Percentiles rank a stretch among this genome's conserved stretches.
Conservation (phyloP, 345 rosid species). For the Brassica juncea region DNA sequence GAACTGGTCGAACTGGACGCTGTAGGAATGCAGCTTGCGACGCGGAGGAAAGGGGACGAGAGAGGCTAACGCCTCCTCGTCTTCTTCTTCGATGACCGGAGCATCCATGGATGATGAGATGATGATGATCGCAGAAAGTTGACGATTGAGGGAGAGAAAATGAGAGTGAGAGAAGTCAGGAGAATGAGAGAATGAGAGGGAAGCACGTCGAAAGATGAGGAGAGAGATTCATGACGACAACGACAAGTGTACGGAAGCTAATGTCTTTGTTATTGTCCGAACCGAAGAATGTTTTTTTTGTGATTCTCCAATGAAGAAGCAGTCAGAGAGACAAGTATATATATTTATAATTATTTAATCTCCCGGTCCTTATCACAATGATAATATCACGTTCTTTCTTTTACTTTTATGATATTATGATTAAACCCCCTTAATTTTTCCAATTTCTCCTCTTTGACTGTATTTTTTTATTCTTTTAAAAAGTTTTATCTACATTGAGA, state of each 20-base stretch:
- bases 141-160: background rate
- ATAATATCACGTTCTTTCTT: background rate
- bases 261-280: background rate
- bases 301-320: slow-evolving; percentile 23
- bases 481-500: no score
- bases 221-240: slow-evolving; percentile 29
- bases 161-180: background rate
- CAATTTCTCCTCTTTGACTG: background rate
- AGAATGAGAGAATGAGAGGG: slow-evolving; percentile 22
- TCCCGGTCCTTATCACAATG: background rate
- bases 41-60: slow-evolving; percentile 43
- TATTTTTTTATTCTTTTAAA: background rate
- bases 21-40: slow-evolving; percentile 55
- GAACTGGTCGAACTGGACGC: slow-evolving; percentile 56
- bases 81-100: slow-evolving; percentile 54
- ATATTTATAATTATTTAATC: background rate
- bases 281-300: background rate
- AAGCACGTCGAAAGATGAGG: slow-evolving; percentile 25
- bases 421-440: slow-evolving; percentile 1
- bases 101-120: slow-evolving; percentile 33
- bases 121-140: background rate
- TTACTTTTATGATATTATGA: background rate
- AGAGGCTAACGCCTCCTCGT: slow-evolving; percentile 51
- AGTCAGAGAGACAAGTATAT: background rate
- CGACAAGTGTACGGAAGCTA: slow-evolving; percentile 42